Evolutionary conservation across 441 rosid genomes (phyloP), one percentile per base, ranked within the genome.

Genomic region (Gossypium davidsonii): DNA sequence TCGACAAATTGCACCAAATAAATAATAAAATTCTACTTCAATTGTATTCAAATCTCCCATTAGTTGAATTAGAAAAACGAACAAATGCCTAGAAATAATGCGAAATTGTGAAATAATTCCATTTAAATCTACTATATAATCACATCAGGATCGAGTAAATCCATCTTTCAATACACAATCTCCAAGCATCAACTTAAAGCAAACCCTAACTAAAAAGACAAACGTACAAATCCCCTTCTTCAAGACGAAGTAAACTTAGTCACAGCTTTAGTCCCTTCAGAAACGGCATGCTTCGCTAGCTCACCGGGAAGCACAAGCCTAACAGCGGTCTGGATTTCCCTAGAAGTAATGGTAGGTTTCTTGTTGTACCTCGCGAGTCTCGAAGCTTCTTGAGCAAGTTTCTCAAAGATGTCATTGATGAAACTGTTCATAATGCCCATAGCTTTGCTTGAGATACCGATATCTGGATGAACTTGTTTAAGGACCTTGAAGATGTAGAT

Each of bases 391-490:
- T 70, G 73, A 31, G 73, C 73, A 0, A 70, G 62, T 73, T 82
- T 85, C 88, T 82, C 82, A 15, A 83, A 83, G 46, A 83, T 83
- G 9, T 81, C 87, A 52, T 85, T 82, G 18, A 84, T 82, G 70
- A 83, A 85, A 61, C 85, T 83, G 81, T 85, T 74, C 80, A 79
- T 81, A 17, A 83, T 83, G 49, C 86, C 86, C 88, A 85, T 81
- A 21, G 88, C 87, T 65, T 85, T 85, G 80, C 88, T 81, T 20
- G 85, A 83, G 81, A 85, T 83, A 1, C 88, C 88, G 62, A 85
- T 85, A 49, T 83, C 88, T 0, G 85, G 88, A 60, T 85, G 86
- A 26, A 83, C 86, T 71, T 85, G 71, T 39, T 67, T 67, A 1
- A 67, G 23, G 58, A 67, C 71, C 59, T 67, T 67, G 59, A 67